These are phyloP conservation scores for Amphicarpaea edgeworthii DNA, from an alignment of 306 rosid genomes.

Conservation along the genomic window DNA sequence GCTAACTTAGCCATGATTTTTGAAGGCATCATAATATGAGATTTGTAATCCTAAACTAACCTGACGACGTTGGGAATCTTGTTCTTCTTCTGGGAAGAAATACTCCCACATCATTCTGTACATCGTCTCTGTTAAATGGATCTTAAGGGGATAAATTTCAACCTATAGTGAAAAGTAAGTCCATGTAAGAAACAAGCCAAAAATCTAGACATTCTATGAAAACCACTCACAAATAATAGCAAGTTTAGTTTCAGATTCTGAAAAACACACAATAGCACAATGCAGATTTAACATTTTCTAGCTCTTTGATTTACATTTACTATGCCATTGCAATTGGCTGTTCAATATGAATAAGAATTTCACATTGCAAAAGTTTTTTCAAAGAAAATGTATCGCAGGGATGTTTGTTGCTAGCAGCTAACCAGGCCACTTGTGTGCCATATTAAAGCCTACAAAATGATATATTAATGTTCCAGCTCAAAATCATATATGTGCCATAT, in stretches of 20 bases:
- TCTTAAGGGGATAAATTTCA: slow-evolving; percentile 94
- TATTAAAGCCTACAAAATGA: not conserved
- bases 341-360: slow-evolving; percentile 15
- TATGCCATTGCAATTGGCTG: slow-evolving; percentile 2
- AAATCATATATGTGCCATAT: not conserved
- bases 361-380: slow-evolving; percentile 2
- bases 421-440: not conserved
- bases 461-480: not conserved
- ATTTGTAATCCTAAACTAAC: slow-evolving; percentile 59
- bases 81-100: slow-evolving; percentile 97
- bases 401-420: slow-evolving; percentile 1
- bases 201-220: slow-evolving; percentile 23
- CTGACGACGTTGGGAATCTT: slow-evolving; percentile 97
- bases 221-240: not conserved
- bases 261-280: not conserved
- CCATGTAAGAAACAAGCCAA: slow-evolving; percentile 43
- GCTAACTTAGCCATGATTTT: slow-evolving; percentile 34
- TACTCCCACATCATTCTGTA: slow-evolving; percentile 99
- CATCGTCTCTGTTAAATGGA: slow-evolving; percentile 97
- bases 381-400: not conserved
- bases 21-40: slow-evolving; percentile 16
- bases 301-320: not conserved
- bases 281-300: slow-evolving; percentile 10
- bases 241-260: slow-evolving; percentile 5
- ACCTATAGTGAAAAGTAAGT: slow-evolving; percentile 61